phyloP scores from a whole-genome alignment of 2,329 filamentous ascomycete species.

The Epichloe coenophiala region DNA sequence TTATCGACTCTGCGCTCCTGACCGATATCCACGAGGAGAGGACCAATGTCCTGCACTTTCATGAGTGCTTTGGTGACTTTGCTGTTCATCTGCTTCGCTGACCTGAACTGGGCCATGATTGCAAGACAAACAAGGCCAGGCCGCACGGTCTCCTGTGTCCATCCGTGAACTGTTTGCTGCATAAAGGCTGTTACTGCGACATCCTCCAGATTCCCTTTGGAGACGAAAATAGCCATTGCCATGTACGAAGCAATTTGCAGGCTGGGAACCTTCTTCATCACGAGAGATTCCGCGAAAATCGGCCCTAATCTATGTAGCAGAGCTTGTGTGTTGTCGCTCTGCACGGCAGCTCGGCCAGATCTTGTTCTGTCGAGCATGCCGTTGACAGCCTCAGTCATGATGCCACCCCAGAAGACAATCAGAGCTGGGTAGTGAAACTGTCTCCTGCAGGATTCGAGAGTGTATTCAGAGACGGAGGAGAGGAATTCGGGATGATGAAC shows the following conservation, averaged over 20 bases:
- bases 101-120: conserved; percentile 69
- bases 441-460: conserved; percentile 57
- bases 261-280: conserved; percentile 62
- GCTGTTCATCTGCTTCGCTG: conserved; percentile 53
- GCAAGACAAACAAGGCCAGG: conserved; percentile 69
- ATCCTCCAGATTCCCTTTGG: conserved; percentile 69
- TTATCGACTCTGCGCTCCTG: conserved; percentile 55
- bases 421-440: conserved; percentile 65
- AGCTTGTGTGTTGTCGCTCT: conserved; percentile 69
- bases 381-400: conserved; percentile 74
- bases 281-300: conserved; percentile 64
- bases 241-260: conserved; percentile 83
- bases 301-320: conserved; percentile 54
- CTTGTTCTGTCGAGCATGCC: conserved; percentile 65
- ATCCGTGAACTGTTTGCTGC: conserved; percentile 71
- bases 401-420: conserved; percentile 80
- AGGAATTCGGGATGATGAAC: conserved; percentile 68
- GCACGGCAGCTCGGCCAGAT: conserved; percentile 62
- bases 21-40: conserved; percentile 46
- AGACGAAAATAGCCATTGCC: conserved; percentile 72
- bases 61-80: conserved; percentile 57
- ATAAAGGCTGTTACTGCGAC: conserved; percentile 73
- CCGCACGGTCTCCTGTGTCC: conserved; percentile 58
- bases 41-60: conserved; percentile 46
- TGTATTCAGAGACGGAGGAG: conserved; percentile 62